Evolutionary conservation across 2,329 filamentous ascomycete species (phyloP).

Genomic region (Pseudogymnoascus sp.): DNA sequence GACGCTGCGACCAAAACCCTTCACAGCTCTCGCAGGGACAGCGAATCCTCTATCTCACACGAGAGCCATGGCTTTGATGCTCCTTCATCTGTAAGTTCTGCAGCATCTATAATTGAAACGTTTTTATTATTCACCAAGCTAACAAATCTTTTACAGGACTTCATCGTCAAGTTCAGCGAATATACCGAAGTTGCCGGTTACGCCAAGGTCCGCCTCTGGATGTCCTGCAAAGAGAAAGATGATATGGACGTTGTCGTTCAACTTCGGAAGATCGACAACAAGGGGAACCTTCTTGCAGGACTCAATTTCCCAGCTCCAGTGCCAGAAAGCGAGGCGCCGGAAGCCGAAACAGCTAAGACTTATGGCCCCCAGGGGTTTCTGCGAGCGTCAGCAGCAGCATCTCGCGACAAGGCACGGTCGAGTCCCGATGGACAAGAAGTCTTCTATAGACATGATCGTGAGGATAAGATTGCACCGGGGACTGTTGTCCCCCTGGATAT

Average conservation of each 20-base stretch:
- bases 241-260: slow-evolving; percentile 42
- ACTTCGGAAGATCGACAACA: slow-evolving; percentile 38
- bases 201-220: slow-evolving; percentile 42
- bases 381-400: too few relatives aligned
- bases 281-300: slow-evolving; percentile 38
- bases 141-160: slow-evolving; percentile 29
- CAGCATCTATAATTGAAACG: background rate
- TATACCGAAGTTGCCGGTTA: slow-evolving; percentile 39
- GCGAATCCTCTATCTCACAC: slow-evolving; percentile 34
- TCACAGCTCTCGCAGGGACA: slow-evolving; percentile 30
- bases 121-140: slow-evolving; percentile 31
- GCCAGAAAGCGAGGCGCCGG: too few relatives aligned
- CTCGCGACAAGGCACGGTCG: too few relatives aligned
- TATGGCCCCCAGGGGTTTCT: too few relatives aligned
- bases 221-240: slow-evolving; percentile 37
- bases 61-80: slow-evolving; percentile 31
- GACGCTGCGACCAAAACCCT: slow-evolving; percentile 32
- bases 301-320: slow-evolving; percentile 36
- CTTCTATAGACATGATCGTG: slow-evolving; percentile 11
- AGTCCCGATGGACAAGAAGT: too few relatives aligned
- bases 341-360: too few relatives aligned
- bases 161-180: slow-evolving; percentile 37
- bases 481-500: slow-evolving; percentile 18
- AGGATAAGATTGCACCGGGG: slow-evolving; percentile 16
- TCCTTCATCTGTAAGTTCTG: slow-evolving; percentile 18